phyloP scores from a whole-genome alignment of 1,284 basidiomycete genomes.

The Earliella scabrosa region DNA sequence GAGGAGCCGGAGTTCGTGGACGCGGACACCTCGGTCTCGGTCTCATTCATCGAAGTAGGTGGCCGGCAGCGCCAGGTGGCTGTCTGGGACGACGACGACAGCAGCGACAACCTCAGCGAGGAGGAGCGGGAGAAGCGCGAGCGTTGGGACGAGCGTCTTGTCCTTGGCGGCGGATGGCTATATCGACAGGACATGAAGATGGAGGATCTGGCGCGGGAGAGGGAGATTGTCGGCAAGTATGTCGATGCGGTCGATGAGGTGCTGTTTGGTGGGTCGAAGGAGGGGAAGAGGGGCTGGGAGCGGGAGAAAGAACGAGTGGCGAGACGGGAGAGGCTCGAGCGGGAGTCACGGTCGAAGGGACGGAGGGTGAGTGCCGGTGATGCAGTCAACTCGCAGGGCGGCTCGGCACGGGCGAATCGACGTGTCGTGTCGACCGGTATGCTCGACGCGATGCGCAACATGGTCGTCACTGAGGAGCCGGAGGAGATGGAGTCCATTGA shows the following conservation, averaged over 20 bases:
- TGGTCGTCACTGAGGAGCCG: slow-evolving; percentile 63
- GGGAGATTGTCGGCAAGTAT: slow-evolving; percentile 59
- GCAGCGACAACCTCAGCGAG: slow-evolving; percentile 44
- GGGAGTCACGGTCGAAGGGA: slow-evolving; percentile 39
- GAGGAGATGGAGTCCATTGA: slow-evolving; percentile 52
- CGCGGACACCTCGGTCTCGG: slow-evolving; percentile 61
- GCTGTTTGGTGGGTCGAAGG: slow-evolving; percentile 63
- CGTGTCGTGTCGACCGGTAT: slow-evolving; percentile 61
- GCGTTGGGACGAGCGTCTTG: slow-evolving; percentile 78
- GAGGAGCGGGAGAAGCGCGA: slow-evolving; percentile 61
- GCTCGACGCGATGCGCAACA: slow-evolving; percentile 50
- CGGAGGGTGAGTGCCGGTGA: slow-evolving; percentile 59
- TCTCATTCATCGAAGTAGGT: slow-evolving; percentile 70
- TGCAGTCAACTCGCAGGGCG: slow-evolving; percentile 16
- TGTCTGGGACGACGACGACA: slow-evolving; percentile 79
- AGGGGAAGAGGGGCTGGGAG: slow-evolving; percentile 59
- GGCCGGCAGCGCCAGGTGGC: slow-evolving; percentile 68
- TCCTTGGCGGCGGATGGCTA: slow-evolving; percentile 78
- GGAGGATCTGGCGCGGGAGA: slow-evolving; percentile 59
- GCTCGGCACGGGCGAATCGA: slow-evolving; percentile 33
- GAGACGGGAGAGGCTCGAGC: slow-evolving; percentile 40
- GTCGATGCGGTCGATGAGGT: slow-evolving; percentile 75
- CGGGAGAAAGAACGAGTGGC: slow-evolving; percentile 48
- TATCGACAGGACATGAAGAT: slow-evolving; percentile 70
- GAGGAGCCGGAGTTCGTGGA: slow-evolving; percentile 40